Evolutionary conservation across 1,284 basidiomycete genomes (phyloP).

Genomic region (Cutaneotrichosporon mucoides): DNA sequence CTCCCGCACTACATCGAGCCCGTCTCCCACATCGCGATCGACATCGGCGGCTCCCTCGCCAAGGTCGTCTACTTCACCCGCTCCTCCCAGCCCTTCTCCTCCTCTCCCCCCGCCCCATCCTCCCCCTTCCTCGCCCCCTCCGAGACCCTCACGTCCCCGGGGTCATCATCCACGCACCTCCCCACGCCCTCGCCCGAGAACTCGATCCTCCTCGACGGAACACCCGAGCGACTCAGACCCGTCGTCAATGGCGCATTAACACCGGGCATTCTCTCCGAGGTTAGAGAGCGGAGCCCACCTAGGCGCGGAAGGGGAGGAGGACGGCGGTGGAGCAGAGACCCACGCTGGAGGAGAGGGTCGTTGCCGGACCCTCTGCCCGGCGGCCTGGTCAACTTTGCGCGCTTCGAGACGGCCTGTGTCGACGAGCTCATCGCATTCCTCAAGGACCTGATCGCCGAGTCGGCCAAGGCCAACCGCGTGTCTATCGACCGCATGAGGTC

Average conservation of each 20-base stretch:
- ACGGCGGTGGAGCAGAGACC: constrained; percentile 50
- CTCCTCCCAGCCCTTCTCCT: constrained; percentile 55
- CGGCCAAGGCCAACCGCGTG: constrained; percentile 83
- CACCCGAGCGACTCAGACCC: constrained; percentile 47
- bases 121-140: constrained; percentile 41
- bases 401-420: constrained; percentile 91
- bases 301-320: not conserved
- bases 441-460: constrained; percentile 77
- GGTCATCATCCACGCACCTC: constrained; percentile 15
- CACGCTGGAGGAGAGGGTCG: constrained; percentile 63
- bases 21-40: constrained; percentile 92
- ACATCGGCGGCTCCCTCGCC: constrained; percentile 93
- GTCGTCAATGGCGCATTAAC: constrained; percentile 70
- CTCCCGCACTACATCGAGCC: constrained; percentile 93
- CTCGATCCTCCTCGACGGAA: constrained; percentile 22
- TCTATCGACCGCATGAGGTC: constrained; percentile 84
- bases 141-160: constrained; percentile 32
- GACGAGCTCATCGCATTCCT: constrained; percentile 83
- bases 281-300: constrained; percentile 47
- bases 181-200: constrained; percentile 29
- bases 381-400: constrained; percentile 94
- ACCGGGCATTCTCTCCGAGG: constrained; percentile 54
- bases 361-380: constrained; percentile 79
- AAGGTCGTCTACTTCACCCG: constrained; percentile 99
- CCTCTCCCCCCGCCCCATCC: constrained; percentile 40